Evolutionary conservation across 192 early-diverging fungal species (phyloP).

Genomic region (Umbelopsis isabellina): DNA sequence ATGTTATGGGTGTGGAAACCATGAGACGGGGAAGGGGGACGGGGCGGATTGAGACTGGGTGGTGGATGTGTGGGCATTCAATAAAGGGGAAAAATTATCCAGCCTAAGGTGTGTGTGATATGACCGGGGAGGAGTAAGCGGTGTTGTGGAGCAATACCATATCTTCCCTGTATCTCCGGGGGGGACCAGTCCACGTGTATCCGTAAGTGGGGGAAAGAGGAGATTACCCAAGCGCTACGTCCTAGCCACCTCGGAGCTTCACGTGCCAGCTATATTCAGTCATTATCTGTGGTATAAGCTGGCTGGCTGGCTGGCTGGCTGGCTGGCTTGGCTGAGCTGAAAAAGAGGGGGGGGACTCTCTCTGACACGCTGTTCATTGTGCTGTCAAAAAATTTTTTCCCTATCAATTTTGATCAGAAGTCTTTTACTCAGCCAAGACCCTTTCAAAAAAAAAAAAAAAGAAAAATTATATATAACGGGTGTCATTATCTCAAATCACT

Average conservation of each 20-base stretch:
- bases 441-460: conserved; percentile 3
- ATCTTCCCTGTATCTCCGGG: conserved; percentile 12
- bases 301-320: no score
- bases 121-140: background rate
- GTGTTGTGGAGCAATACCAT: conserved; percentile 1
- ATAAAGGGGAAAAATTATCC: background rate
- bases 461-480: no score
- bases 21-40: background rate
- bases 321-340: no score
- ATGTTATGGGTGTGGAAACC: background rate
- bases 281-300: background rate
- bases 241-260: conserved; percentile 6
- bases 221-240: background rate
- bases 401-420: background rate
- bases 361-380: background rate
- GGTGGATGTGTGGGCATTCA: background rate
- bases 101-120: no score
- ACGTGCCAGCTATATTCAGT: conserved; percentile 7
- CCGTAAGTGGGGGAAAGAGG: background rate
- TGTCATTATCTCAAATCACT: no score
- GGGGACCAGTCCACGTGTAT: conserved; percentile 7
- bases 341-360: no score
- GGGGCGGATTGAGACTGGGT: no score
- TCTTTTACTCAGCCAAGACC: background rate
- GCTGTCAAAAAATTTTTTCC: background rate